Conservation (phyloP, 805 yeast genomes). For the Brettanomyces nanus region DNA sequence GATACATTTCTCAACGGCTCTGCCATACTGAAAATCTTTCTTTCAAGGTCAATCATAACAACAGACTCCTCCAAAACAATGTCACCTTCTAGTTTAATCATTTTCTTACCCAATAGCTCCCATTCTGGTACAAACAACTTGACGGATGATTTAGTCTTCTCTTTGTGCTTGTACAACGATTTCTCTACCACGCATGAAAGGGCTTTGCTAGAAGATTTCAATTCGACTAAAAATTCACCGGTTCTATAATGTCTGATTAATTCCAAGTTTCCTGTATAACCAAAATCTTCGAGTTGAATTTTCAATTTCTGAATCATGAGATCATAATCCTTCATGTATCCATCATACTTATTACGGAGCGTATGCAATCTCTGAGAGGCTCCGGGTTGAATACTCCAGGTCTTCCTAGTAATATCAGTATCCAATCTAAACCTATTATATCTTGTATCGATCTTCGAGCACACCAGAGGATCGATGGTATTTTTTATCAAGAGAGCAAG, state of each 20-base stretch:
- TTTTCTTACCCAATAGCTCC: conserved; percentile 39
- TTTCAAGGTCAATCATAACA: conserved; percentile 42
- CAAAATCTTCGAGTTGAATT: conserved; percentile 8
- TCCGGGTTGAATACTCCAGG: conserved; percentile 20
- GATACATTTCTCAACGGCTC: conserved; percentile 38
- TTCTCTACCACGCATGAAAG: conserved; percentile 12
- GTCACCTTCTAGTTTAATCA: conserved; percentile 36
- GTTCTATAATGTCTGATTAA: conserved; percentile 20
- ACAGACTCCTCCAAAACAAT: conserved; percentile 49
- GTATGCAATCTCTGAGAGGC: conserved; percentile 14
- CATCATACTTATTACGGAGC: conserved; percentile 16
- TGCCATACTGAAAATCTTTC: conserved; percentile 35
- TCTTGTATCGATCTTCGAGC: conserved; percentile 5
- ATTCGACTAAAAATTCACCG: conserved; percentile 20
- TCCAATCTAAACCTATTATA: conserved; percentile 13
- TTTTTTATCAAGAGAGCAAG: conserved; percentile 23
- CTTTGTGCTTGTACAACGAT: conserved; percentile 11
- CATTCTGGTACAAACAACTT: conserved; percentile 40
- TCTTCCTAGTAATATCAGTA: conserved; percentile 15
- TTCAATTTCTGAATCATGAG: conserved; percentile 7
- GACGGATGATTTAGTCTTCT: conserved; percentile 20
- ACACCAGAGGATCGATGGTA: conserved; percentile 17
- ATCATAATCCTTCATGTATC: conserved; percentile 8
- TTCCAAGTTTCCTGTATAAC: conserved; percentile 18
- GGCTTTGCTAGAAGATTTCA: conserved; percentile 20